Conservation (phyloP, 495 filamentous ascomycete genomes). For the Penicillium goetzii region DNA sequence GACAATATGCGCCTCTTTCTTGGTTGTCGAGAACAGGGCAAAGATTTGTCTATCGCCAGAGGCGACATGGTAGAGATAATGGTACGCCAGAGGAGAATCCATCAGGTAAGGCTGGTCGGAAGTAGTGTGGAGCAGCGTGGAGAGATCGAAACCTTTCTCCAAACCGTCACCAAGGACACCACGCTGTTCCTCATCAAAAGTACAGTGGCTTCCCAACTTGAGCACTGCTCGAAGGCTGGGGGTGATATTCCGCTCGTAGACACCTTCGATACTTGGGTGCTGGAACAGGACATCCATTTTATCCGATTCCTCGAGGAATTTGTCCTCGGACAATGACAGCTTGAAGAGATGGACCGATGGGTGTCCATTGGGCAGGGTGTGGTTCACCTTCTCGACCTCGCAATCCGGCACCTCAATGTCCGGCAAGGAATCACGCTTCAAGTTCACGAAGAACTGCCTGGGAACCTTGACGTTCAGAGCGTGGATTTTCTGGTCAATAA, state of each 20-base stretch:
- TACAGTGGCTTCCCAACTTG: conserved; percentile 89
- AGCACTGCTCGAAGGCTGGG: conserved; percentile 82
- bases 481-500: conserved; percentile 93
- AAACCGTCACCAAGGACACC: conserved; percentile 92
- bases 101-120: conserved; percentile 73
- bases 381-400: conserved; percentile 85
- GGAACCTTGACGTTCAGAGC: conserved; percentile 85
- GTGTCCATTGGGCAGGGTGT: conserved; percentile 93
- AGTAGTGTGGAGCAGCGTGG: conserved; percentile 65
- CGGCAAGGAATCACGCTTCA: conserved; percentile 83
- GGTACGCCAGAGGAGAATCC: conserved; percentile 69
- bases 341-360: conserved; percentile 93
- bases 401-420: conserved; percentile 88
- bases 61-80: conserved; percentile 90
- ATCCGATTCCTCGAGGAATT: conserved; percentile 79
- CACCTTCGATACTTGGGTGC: conserved; percentile 92
- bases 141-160: conserved; percentile 91
- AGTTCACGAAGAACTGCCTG: conserved; percentile 86
- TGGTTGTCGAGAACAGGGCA: conserved; percentile 84
- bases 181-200: conserved; percentile 86
- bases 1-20: conserved; percentile 79
- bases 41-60: conserved; percentile 92
- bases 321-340: conserved; percentile 83
- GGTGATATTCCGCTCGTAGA: conserved; percentile 93
- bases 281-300: conserved; percentile 83